phyloP scores from a whole-genome alignment of 139 green algal genomes.

The Coelastrella sp. region DNA sequence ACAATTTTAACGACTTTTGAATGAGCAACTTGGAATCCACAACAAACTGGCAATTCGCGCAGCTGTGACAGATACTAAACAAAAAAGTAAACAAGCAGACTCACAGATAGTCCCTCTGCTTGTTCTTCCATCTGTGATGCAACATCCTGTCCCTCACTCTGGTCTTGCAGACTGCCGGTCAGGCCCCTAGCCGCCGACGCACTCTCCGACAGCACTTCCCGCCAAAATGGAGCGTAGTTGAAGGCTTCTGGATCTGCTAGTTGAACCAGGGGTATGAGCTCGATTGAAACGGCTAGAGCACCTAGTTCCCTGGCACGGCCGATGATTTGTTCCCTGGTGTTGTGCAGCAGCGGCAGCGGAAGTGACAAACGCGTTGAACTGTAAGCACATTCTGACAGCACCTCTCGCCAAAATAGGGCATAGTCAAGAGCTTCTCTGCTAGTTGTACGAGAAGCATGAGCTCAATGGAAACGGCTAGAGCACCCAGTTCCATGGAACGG shows the following conservation, averaged over 20 bases:
- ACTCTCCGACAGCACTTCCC: neutral
- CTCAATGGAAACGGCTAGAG: conserved; percentile 12
- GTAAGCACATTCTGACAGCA: too few species aligned
- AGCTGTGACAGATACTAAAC: too few species aligned
- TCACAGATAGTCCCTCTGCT: neutral
- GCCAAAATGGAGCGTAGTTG: conserved; percentile 14
- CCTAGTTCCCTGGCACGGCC: conserved; percentile 22
- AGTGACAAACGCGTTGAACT: too few species aligned
- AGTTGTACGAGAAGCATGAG: neutral
- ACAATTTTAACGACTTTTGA: too few species aligned
- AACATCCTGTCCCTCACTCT: neutral
- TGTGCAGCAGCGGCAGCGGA: too few species aligned
- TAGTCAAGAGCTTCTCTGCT: conserved; percentile 10
- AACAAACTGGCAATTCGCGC: too few species aligned
- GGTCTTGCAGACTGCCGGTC: neutral
- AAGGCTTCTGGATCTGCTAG: neutral
- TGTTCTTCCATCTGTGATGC: conserved; percentile 27
- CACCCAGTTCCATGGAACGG: conserved; percentile 14
- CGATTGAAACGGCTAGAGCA: neutral
- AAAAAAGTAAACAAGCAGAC: neutral
- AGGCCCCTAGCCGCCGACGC: neutral
- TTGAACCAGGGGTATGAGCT: neutral
- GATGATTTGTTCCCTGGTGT: conserved; percentile 21
- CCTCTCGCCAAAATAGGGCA: neutral
- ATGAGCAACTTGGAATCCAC: too few species aligned